Base-by-base conservation (phyloP, 2,329 filamentous ascomycete species). In the Corniculantispora saksenae region DNA sequence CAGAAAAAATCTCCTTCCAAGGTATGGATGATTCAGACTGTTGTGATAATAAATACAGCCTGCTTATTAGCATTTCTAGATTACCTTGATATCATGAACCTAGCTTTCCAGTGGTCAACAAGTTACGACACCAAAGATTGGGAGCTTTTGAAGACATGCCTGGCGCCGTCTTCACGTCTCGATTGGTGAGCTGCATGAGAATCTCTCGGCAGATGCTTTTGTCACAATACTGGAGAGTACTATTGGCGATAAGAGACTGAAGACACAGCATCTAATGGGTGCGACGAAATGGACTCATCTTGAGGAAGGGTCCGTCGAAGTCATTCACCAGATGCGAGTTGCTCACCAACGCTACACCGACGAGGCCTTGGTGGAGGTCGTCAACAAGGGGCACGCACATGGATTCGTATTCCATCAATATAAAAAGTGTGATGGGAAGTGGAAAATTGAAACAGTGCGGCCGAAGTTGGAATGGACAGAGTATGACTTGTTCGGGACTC, bases 111-210 rank as follows among this genome's bases (percentile, higher is more conserved):
- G 72, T 89, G 87, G 87, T 86, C 85, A 64, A 86, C 89, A 73
- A 88, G 84, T 79, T 89, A 89, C 75, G 87, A 89, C 74, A 83
- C 82, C 74, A 90, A 90, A 77, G 85, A 89, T 77, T 89, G 87
- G 86, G 79, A 81, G 17, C 83, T 86, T 60, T 81, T 89, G 32
- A 73, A 79, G 69, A 84, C 83, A 68, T 86, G 84, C 79, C 87
- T 91, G 69, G 88, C 88, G 3, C 88, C 88, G 10, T 60, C 57
- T 13, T 23, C 66, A 21, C 50, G 61, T 7, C 58, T 61, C n/a
- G 58, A 61, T 47, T 61, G 67, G 66, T 4, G 61, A 40, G 35
- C 55, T 66, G 10, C 66, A 66, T 51, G 67, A 68, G 32, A 48
- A 63, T 13, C 27, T 68, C n/a, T 63, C 64, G 5, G 56, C 67